Evolutionary conservation across 257 asterid genomes (phyloP).

Genomic region (Verbascum thapsus): DNA sequence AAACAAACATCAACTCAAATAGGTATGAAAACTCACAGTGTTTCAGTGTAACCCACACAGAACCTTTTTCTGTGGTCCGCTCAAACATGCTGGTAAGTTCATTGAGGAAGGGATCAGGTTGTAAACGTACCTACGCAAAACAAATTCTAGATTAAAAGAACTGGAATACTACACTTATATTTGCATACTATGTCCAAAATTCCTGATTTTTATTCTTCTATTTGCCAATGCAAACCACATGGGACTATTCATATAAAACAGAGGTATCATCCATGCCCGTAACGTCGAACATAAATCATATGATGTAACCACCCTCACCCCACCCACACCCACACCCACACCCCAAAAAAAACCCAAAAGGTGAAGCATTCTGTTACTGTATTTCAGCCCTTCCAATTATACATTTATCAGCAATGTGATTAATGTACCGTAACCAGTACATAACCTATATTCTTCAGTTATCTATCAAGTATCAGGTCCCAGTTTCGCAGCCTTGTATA

Average conservation of each 20-base stretch:
- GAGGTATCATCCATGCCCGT: not conserved
- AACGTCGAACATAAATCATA: not conserved
- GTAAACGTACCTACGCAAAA: slow-evolving; percentile 62
- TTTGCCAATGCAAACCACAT: slow-evolving; percentile 12
- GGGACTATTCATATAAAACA: not conserved
- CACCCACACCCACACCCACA: not conserved
- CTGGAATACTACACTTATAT: not conserved
- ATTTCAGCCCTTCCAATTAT: not conserved
- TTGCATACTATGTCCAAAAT: not conserved
- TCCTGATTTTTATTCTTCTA: not conserved
- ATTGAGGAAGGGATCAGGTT: slow-evolving; percentile 80
- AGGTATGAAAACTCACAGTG: slow-evolving; percentile 53
- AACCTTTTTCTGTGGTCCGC: slow-evolving; percentile 75
- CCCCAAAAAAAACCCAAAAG: not conserved
- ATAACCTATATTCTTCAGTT: not conserved
- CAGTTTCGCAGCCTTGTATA: not conserved
- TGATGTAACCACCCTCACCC: not conserved
- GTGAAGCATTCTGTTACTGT: not conserved
- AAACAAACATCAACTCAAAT: not conserved
- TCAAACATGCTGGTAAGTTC: slow-evolving; percentile 83
- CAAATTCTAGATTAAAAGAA: slow-evolving; percentile 15
- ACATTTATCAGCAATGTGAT: not conserved
- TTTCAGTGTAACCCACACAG: slow-evolving; percentile 87
- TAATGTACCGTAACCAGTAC: not conserved
- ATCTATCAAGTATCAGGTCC: not conserved